Evolutionary conservation across 805 yeast genomes (phyloP), one percentile per base, ranked within the genome.

Genomic region (Schizosaccharomyces cryophilus): DNA sequence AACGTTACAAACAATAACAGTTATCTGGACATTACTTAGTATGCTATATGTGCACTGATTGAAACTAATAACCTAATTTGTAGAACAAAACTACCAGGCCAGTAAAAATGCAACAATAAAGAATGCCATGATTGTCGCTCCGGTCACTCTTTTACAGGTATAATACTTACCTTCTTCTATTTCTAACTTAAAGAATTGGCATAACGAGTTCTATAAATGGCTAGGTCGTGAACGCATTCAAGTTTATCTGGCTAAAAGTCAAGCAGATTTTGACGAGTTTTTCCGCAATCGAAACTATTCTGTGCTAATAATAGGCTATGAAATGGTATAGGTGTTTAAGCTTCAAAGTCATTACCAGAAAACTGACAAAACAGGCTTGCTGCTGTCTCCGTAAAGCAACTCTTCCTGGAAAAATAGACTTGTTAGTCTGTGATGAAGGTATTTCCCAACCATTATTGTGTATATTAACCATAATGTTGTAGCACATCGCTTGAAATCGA

Each of bases 371-470:
- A 1, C 17, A 24, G 51, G 51, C 21, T 45, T 45, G 51, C 40
- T 35, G 40, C 40, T 35, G 40, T 35, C 11, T 35, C 13, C 40
- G 40, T 4, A 35, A 35, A 35, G 2, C 40, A 4, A 35, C 40
- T 35, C 40, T 35, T 3, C 40, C 40, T 26, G 68, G 70, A 5
- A 64, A 66, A 11, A 74, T 80, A 48, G 97, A 88, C 68, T 65
- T 93, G 19, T 72, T 93, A 21, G 79, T 93, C 0, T 93, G 96
- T 70, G 98, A 93, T 70, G 98, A 93, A 68, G 98, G 97, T 2
- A 98, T 93, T 69, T 75, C 95, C n/a, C 59, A 75, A 93, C 65
- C 93, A 90, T 66, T 85, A 80, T 65, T 45, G n/a, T 19, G 17
- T n/a, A 19, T 26, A 3, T 31, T 56, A 21, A 38, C 6, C 47